Conservation (phyloP, 2,329 filamentous ascomycete species). For the Xylariaceae sp. region DNA sequence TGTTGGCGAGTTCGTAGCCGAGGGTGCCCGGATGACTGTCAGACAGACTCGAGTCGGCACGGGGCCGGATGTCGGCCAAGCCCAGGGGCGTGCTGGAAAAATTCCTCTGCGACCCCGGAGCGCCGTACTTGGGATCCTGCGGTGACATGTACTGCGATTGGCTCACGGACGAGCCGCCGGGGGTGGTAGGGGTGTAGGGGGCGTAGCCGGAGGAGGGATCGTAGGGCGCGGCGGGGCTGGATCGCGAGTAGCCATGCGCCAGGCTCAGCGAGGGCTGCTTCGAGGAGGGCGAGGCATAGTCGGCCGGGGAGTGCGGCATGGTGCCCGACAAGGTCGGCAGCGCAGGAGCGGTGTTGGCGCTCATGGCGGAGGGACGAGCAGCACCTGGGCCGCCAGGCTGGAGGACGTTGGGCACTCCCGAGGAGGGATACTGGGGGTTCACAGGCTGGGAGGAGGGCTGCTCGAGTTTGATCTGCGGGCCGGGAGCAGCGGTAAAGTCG, state of each 20-base stretch:
- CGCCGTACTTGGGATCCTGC: slow-evolving; percentile 46
- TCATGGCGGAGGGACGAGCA: slow-evolving; percentile 29
- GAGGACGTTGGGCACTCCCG: slow-evolving; percentile 49
- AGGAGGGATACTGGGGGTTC: slow-evolving; percentile 33
- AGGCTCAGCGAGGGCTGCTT: slow-evolving; percentile 57
- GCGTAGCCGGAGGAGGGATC: slow-evolving; percentile 47
- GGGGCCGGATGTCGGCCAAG: slow-evolving; percentile 82
- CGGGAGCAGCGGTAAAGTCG: slow-evolving; percentile 32
- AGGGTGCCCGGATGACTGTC: slow-evolving; percentile 59
- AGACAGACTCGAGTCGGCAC: slow-evolving; percentile 72
- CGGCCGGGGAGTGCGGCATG: slow-evolving; percentile 29
- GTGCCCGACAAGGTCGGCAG: slow-evolving; percentile 39
- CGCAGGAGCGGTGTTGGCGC: slow-evolving; percentile 37
- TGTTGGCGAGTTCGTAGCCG: slow-evolving; percentile 58
- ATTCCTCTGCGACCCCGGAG: slow-evolving; percentile 51
- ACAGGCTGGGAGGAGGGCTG: slow-evolving; percentile 29
- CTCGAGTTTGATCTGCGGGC: slow-evolving; percentile 46
- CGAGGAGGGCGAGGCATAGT: slow-evolving; percentile 45
- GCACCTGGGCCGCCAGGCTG: slow-evolving; percentile 44
- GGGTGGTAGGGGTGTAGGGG: slow-evolving; percentile 57
- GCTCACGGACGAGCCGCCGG: slow-evolving; percentile 41
- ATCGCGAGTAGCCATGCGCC: slow-evolving; percentile 74
- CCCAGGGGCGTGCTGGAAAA: slow-evolving; percentile 82
- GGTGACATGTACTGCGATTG: slow-evolving; percentile 59
- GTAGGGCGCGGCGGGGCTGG: slow-evolving; percentile 63